phyloP scores from a whole-genome alignment of 805 yeast species.

The Barnettozyma pratensis region DNA sequence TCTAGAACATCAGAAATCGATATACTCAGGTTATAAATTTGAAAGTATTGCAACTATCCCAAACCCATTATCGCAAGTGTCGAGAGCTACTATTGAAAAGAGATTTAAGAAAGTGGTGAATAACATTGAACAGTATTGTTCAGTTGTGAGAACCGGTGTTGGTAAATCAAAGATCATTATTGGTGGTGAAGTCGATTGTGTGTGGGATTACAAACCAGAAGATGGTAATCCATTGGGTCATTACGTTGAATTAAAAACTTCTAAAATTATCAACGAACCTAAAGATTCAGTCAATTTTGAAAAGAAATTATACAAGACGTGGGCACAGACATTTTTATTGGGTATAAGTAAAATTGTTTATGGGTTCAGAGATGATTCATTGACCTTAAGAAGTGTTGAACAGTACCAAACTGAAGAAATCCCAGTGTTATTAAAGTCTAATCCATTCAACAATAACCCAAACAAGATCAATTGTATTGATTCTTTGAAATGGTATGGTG shows the following conservation, averaged over 20 bases:
- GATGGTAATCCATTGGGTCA: constrained; percentile 44
- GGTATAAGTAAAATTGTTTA: constrained; percentile 80
- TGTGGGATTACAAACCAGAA: constrained; percentile 72
- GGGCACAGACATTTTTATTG: constrained; percentile 91
- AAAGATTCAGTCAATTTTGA: constrained; percentile 65
- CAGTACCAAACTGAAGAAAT: constrained; percentile 72
- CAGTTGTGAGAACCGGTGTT: constrained; percentile 81
- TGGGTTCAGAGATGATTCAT: constrained; percentile 79
- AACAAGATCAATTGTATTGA: constrained; percentile 65
- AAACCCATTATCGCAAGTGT: constrained; percentile 66
- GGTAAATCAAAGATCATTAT: constrained; percentile 63
- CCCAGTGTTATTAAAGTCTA: constrained; percentile 60
- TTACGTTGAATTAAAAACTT: constrained; percentile 82
- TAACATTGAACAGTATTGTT: constrained; percentile 70
- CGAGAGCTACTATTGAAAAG: constrained; percentile 63
- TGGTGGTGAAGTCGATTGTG: constrained; percentile 92
- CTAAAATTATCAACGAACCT: constrained; percentile 48
- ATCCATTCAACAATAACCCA: constrained; percentile 36
- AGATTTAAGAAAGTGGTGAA: constrained; percentile 57
- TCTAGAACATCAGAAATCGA: constrained; percentile 35
- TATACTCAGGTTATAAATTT: constrained; percentile 78
- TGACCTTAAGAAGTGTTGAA: constrained; percentile 64
- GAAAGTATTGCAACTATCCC: constrained; percentile 72
- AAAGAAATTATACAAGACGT: constrained; percentile 66
- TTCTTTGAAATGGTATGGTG: constrained; percentile 82